Percentiles rank a stretch among this genome's conserved stretches.
Evolutionary conservation across 2,329 filamentous ascomycete species (phyloP).

Genomic region (Phialemoniopsis sp.): DNA sequence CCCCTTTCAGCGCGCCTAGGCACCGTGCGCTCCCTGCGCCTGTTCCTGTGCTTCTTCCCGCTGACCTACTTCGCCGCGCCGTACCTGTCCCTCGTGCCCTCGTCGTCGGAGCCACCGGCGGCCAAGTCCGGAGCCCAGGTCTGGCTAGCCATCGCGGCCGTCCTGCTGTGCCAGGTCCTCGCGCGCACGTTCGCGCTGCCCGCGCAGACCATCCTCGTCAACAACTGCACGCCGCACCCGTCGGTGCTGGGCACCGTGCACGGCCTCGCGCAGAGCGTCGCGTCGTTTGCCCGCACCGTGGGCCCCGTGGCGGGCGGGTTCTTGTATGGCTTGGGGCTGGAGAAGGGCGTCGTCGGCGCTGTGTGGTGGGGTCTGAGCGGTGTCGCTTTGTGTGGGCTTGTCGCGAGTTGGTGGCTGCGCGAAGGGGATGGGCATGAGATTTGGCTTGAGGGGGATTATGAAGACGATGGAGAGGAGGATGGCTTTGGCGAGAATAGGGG

Average conservation of each 20-base stretch:
- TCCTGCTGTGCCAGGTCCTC: conserved; percentile 65
- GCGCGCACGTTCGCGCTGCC: conserved; percentile 66
- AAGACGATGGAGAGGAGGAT: conserved; percentile 24
- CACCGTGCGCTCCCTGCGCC: conserved; percentile 62
- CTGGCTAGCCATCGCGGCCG: conserved; percentile 60
- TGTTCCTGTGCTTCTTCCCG: conserved; percentile 68
- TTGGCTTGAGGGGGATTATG: conserved; percentile 57
- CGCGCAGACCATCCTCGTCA: conserved; percentile 54
- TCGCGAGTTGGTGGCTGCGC: conserved; percentile 49
- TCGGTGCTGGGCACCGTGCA: conserved; percentile 55
- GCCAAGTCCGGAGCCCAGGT: conserved; percentile 49
- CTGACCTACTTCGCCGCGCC: conserved; percentile 66
- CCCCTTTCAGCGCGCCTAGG: conserved; percentile 62
- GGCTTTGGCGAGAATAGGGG: too few relatives aligned
- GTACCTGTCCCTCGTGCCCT: conserved; percentile 66
- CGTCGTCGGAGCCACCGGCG: conserved; percentile 34
- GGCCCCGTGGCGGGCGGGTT: conserved; percentile 58
- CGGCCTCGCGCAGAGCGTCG: conserved; percentile 53
- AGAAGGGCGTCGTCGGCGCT: conserved; percentile 51
- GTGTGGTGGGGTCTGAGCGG: conserved; percentile 53
- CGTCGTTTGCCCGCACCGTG: conserved; percentile 53
- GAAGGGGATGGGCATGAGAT: conserved; percentile 65
- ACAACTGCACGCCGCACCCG: conserved; percentile 56
- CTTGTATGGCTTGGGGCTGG: conserved; percentile 55
- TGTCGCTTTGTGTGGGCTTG: conserved; percentile 41